Evolutionary conservation across 257 asterid genomes (phyloP), one percentile per base, ranked within the genome.

Genomic region (Solanum ossicruentum): DNA sequence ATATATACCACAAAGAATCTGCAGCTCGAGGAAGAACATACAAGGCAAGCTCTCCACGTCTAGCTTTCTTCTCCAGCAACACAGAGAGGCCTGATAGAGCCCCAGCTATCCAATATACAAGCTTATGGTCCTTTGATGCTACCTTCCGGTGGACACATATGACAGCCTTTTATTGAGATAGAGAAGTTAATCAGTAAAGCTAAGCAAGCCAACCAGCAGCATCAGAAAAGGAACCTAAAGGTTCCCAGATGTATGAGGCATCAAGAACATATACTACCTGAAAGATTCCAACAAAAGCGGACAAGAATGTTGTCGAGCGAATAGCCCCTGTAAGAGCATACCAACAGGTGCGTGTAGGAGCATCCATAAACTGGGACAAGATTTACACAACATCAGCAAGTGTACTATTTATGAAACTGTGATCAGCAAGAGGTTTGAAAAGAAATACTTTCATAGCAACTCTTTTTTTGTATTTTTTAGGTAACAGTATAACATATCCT

Each of bases 11-110:
- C 87, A 93, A 88, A 82, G 99, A 97, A 83, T 97, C 99, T 87
- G 96, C 99, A 73, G 99, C 99, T 86, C 98, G 92, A 49, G 99
- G 99, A 83, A 97, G 99, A 88, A 97, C 99, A 85, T 97, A 97
- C 45, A 97, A 87, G 78, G 99, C 99, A 80, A 97, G 89, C 87
- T 97, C 99, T 65, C 94, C 94, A 75, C 99, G 99, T 85, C 99
- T 92, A 86, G 98, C 93, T 92, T 97, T 97, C 93, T 97, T 97
- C 91, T 97, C 99, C 86, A 97, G 81, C 82, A 97, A 87, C 82
- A 95, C 95, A 84, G 99, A 97, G 77, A 97, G 97, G 84, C 97
- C 99, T 56, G 99, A 91, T 83, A 92, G 55, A 23, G 92, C 95
- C 80, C 99, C 99, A 65, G 99, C 98, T 84, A 94, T 83, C 99